Evolutionary conservation across 2,329 filamentous ascomycete genomes (phyloP), one percentile per base, ranked within the genome.

Genomic region (Monilinia polystroma): DNA sequence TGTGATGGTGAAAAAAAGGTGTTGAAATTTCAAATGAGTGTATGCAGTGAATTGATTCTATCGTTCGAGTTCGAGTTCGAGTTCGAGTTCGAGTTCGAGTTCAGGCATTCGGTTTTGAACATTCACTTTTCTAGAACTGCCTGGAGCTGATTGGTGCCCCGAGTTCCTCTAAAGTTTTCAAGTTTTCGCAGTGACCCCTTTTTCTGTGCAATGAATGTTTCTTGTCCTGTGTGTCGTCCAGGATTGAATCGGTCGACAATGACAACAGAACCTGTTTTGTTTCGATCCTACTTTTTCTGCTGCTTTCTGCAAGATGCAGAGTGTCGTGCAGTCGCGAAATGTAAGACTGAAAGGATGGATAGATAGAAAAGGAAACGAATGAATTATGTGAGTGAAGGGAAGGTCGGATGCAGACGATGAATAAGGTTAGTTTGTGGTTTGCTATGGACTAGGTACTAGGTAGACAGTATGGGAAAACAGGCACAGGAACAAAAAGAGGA

Each of bases 221-320:
- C 45, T 41, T 60, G 20, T 20, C 20, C 12, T 16, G 32, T 57
- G 51, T 18, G 62, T 38, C 14, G 26, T 64, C 51, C 51, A 18
- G 62, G 35, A 14, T 38, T 59, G n/a, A 29, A 51, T 32, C 29
- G 38, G 38, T 51, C 51, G 58, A 60, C 32, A 35, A 35, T 41
- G 45, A 51, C 49, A 51, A 51, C 26, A 4, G 29, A 43, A 20
- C 29, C 29, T 47, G 35, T 26, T 8, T 16, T 51, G 14, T 38
- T 23, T 51, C 26, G n/a, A 60, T 38, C 45, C 45, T 38, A 49
- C 52, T 26, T 47, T 47, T 64, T 49, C 64, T 60, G 64, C 55
- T 66, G 64, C 64, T 62, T 60, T 53, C 64, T 66, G 64, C 64
- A 52, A 43, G n/a, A 23, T 38, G 55, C 55, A 66, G 55, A 60